Conservation (phyloP, 306 rosid species). For the Quercus robur region DNA sequence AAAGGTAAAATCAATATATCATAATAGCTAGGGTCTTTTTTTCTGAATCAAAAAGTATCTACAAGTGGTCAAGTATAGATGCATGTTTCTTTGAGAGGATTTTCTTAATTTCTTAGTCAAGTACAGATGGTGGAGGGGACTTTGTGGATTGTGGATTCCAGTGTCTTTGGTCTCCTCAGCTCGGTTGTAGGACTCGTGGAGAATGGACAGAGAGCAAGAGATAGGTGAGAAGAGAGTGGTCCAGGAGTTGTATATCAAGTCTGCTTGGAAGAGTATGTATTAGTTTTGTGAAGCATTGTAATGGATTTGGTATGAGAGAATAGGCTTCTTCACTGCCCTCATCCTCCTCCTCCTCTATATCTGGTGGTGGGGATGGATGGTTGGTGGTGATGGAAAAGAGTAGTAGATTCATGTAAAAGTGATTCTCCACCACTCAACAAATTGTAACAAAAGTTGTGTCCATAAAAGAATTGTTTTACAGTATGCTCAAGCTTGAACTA, state of each 20-base stretch:
- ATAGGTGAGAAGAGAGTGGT: conserved; percentile 40
- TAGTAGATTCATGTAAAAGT: no score
- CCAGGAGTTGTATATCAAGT: conserved; percentile 44
- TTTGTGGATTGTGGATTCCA: conserved; percentile 36
- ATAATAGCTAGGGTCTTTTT: no score
- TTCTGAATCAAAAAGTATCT: not conserved
- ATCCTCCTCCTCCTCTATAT: conserved; percentile 25
- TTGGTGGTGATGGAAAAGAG: not conserved
- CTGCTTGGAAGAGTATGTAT: conserved; percentile 33
- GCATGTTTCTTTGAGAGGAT: not conserved
- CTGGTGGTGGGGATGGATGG: not conserved
- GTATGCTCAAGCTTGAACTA: no score
- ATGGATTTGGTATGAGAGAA: conserved; percentile 29
- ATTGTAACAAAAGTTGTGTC: no score
- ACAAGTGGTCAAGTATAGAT: not conserved
- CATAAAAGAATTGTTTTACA: no score
- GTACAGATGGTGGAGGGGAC: conserved; percentile 27
- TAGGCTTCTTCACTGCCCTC: not conserved
- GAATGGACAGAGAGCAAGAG: conserved; percentile 24
- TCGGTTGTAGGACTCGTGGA: conserved; percentile 41
- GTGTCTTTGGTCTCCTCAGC: conserved; percentile 34
- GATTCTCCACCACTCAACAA: no score
- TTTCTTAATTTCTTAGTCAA: not conserved
- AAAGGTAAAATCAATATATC: no score
- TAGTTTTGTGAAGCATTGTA: conserved; percentile 38